Percentiles rank a stretch among this genome's conserved stretches.
Evolutionary conservation across 2,329 filamentous ascomycete genomes (phyloP).

Genomic region (Cladosporium sp.): DNA sequence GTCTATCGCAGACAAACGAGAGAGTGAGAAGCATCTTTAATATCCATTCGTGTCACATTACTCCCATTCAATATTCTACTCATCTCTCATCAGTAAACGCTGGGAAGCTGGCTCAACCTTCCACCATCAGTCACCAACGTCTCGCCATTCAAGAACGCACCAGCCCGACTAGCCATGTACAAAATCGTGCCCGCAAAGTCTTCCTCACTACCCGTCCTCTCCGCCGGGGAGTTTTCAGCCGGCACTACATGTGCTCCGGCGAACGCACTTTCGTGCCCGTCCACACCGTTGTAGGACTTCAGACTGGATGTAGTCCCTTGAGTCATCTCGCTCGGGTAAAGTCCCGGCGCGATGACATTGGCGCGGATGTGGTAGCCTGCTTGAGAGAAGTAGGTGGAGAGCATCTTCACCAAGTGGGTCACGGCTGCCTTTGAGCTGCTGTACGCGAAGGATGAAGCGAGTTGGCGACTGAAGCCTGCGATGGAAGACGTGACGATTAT

Average conservation of each 20-base stretch:
- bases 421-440: slow-evolving; percentile 49
- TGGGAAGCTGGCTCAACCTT: slow-evolving; percentile 42
- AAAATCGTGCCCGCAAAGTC: slow-evolving; percentile 67
- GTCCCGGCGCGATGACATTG: slow-evolving; percentile 53
- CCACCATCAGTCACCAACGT: slow-evolving; percentile 65
- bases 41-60: background rate
- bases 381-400: slow-evolving; percentile 45
- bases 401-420: slow-evolving; percentile 52
- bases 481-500: slow-evolving; percentile 51
- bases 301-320: slow-evolving; percentile 21
- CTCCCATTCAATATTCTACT: background rate
- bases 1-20: background rate
- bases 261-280: slow-evolving; percentile 30
- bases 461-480: slow-evolving; percentile 44
- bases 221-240: slow-evolving; percentile 54
- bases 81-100: background rate
- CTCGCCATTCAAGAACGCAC: slow-evolving; percentile 66
- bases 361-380: slow-evolving; percentile 47
- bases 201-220: slow-evolving; percentile 59
- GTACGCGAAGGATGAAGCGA: slow-evolving; percentile 47
- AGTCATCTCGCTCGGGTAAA: slow-evolving; percentile 37
- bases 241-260: slow-evolving; percentile 56
- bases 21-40: background rate
- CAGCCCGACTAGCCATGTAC: slow-evolving; percentile 64
- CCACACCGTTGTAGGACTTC: slow-evolving; percentile 24